Conservation (phyloP, 352 stramenopile species). For the Phytophthora sansomeana region DNA sequence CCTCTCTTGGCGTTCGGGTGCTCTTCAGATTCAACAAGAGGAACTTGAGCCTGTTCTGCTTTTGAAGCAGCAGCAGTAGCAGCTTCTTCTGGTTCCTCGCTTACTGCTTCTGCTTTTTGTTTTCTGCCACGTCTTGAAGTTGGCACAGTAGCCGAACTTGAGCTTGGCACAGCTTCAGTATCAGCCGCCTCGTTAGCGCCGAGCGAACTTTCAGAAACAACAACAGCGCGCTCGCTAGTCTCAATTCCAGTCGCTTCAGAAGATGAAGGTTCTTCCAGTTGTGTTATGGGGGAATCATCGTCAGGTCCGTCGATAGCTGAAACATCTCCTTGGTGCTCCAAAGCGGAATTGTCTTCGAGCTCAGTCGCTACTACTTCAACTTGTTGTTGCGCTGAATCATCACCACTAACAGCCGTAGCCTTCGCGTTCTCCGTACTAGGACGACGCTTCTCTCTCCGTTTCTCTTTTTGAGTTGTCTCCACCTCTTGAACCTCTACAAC, state of each 20-base stretch:
- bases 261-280: neutral
- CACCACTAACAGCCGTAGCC: neutral
- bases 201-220: no score
- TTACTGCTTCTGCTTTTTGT: neutral
- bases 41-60: neutral
- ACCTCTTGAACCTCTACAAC: neutral
- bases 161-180: neutral
- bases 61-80: neutral
- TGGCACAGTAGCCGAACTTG: neutral
- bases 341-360: neutral
- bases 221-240: neutral
- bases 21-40: neutral
- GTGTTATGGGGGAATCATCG: neutral
- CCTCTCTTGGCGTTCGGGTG: conserved; percentile 1
- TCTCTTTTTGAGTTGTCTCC: neutral
- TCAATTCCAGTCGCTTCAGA: no score
- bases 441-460: neutral
- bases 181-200: neutral
- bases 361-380: neutral
- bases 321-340: neutral
- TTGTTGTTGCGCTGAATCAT: neutral
- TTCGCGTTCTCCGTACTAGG: neutral
- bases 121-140: neutral
- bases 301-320: neutral
- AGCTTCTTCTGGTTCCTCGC: neutral